Evolutionary conservation across 257 asterid species (phyloP).

Genomic region (Parsonsia alboflavescens): DNA sequence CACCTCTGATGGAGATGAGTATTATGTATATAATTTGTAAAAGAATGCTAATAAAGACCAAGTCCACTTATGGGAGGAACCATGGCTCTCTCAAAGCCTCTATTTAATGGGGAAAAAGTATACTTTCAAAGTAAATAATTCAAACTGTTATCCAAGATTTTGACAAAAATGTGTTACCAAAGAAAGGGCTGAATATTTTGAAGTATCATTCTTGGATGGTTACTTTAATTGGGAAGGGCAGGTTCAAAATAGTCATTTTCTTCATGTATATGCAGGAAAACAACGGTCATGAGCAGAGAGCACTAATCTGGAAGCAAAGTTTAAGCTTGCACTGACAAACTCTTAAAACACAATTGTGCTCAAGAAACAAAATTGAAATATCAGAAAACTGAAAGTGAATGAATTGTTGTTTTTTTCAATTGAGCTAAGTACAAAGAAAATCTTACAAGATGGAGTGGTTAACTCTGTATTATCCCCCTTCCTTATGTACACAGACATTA

Average conservation of each 20-base stretch:
- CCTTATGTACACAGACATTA: slow-evolving; percentile 14
- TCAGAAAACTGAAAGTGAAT: slow-evolving; percentile 1
- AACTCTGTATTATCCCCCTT: background rate
- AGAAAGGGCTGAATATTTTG: background rate
- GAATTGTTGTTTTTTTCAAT: background rate
- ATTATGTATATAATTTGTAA: too few relatives aligned
- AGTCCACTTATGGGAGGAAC: too few relatives aligned
- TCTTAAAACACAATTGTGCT: background rate
- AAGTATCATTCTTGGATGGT: background rate
- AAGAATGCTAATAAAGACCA: too few relatives aligned
- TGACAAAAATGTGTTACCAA: background rate
- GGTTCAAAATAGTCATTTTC: too few relatives aligned
- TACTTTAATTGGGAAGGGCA: too few relatives aligned
- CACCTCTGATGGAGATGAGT: too few relatives aligned
- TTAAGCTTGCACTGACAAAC: background rate
- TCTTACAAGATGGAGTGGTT: background rate
- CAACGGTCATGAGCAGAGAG: background rate
- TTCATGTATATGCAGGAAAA: too few relatives aligned
- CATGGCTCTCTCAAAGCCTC: too few relatives aligned
- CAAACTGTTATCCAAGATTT: background rate
- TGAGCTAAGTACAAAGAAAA: background rate
- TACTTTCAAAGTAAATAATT: too few relatives aligned
- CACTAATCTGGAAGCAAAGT: background rate
- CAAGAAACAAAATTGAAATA: background rate
- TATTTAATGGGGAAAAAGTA: too few relatives aligned